Evolutionary conservation across 768 basidiomycete species (phyloP), one percentile per base, ranked within the genome.

Genomic region (Tubosaeta sp.): DNA sequence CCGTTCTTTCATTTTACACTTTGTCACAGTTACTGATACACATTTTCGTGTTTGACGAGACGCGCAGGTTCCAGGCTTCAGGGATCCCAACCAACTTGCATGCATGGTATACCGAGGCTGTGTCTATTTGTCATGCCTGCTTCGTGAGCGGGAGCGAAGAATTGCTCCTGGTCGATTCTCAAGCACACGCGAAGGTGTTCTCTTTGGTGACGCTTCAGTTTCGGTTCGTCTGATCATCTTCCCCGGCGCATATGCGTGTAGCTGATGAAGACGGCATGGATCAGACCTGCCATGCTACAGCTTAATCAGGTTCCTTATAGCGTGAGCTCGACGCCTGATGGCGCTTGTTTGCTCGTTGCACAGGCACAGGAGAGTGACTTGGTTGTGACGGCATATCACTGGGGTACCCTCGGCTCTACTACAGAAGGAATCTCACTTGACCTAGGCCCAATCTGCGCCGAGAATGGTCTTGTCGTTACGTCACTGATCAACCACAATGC

Each of bases 111-210:
- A 50, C 58, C 7, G 50, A 59, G 0, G 58, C 54, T 8, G 19
- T 54, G 2, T 39, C 49, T 4, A 69, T 83, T 13, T 52, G 43
- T 3, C 67, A 68, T n/a, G 68, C 74, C 1, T 71, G 73, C 37
- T 82, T 83, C 52, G 69, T 81, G 2, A 64, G 65, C 41, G 78
- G 79, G 6, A 74, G 60, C 32, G 82, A 84, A 55, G 83, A 84
- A 49, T 45, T 84, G 4, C 57, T 79, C 0, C 60, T 84, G 0
- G 65, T 83, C 3, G 82, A 84, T 52, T 70, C 71, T 0, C 56
- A 52, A 4, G 65, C 66, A 0, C 71, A 71, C 14, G 78, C 72
- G 2, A 66, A 81, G 14, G 69, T 84, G 17, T 83, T 74, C 55
- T 84, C 83, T 1, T 57, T 82, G 42, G 65, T 78, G 4, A 77